phyloP scores from a whole-genome alignment of 805 yeast genomes.

The Hyphopichia homilentoma region DNA sequence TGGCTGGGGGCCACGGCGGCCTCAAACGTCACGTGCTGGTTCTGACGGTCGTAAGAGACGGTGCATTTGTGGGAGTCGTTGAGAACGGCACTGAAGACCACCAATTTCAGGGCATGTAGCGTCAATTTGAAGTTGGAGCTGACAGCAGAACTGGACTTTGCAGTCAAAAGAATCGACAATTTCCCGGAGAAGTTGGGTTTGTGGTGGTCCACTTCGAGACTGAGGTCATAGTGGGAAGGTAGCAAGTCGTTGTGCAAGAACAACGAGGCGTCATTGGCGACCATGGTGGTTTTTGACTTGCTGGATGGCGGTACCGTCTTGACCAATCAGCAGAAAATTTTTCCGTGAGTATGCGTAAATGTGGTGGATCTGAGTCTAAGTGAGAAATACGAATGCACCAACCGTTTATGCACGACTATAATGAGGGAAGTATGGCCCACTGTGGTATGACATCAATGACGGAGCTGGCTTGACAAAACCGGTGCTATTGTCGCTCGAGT shows the following conservation, averaged over 20 bases:
- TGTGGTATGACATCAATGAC: too few species aligned
- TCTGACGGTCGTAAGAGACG: constrained; percentile 35
- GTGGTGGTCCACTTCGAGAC: constrained; percentile 35
- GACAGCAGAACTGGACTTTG: constrained; percentile 17
- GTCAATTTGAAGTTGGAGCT: constrained; percentile 14
- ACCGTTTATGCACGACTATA: too few species aligned
- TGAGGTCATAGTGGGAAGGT: constrained; percentile 38
- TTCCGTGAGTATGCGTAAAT: not conserved
- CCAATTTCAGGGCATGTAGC: constrained; percentile 39
- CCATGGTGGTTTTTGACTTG: not conserved
- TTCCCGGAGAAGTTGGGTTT: constrained; percentile 48
- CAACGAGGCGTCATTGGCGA: not conserved
- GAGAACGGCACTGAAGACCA: constrained; percentile 33
- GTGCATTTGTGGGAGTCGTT: constrained; percentile 16
- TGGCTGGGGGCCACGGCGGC: constrained; percentile 8
- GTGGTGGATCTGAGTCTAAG: too few species aligned
- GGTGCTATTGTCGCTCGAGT: too few species aligned
- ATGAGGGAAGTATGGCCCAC: too few species aligned
- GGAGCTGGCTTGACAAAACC: too few species aligned
- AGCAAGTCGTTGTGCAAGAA: constrained; percentile 27
- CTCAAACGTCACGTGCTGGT: constrained; percentile 4
- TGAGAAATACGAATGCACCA: too few species aligned
- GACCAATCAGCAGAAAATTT: too few species aligned
- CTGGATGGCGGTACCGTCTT: not conserved
- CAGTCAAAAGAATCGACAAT: constrained; percentile 25